phyloP scores from a whole-genome alignment of 2,329 filamentous ascomycete genomes.

The Lachnellula willkommii region DNA sequence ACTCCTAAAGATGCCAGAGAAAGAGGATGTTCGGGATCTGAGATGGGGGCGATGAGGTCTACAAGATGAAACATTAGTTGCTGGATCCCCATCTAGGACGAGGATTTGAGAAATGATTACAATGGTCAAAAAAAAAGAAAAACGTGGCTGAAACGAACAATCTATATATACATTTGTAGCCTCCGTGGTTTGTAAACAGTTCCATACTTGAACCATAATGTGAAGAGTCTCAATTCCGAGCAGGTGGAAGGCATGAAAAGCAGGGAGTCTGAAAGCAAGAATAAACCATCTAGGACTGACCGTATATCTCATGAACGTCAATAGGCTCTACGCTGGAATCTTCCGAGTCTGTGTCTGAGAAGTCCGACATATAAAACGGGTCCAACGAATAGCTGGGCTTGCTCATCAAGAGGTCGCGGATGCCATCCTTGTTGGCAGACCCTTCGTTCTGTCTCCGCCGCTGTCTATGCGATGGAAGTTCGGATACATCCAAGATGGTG shows the following conservation, averaged over 20 bases:
- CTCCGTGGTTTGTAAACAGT: background rate
- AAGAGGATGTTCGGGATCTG: constrained; percentile 92
- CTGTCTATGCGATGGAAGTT: constrained; percentile 75
- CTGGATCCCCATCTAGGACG: constrained; percentile 7
- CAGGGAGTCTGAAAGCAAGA: background rate
- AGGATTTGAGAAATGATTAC: background rate
- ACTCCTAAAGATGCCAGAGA: constrained; percentile 90
- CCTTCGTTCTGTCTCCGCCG: constrained; percentile 45
- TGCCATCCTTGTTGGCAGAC: constrained; percentile 25
- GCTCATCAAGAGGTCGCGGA: constrained; percentile 26
- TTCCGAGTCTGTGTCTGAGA: constrained; percentile 37
- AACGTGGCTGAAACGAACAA: constrained; percentile 4
- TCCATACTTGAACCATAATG: background rate
- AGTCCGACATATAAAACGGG: constrained; percentile 32
- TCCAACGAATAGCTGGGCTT: constrained; percentile 29
- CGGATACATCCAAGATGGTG: constrained; percentile 79
- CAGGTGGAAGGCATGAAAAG: background rate
- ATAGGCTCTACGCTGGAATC: constrained; percentile 72
- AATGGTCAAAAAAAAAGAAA: background rate
- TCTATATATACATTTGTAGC: background rate
- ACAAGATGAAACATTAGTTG: constrained; percentile 32
- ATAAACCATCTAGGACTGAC: constrained; percentile 40
- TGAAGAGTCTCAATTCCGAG: background rate
- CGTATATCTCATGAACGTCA: constrained; percentile 95
- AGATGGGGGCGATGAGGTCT: constrained; percentile 94